Conservation (phyloP, 176 grass and related monocot species). For the Stipa capillata region DNA sequence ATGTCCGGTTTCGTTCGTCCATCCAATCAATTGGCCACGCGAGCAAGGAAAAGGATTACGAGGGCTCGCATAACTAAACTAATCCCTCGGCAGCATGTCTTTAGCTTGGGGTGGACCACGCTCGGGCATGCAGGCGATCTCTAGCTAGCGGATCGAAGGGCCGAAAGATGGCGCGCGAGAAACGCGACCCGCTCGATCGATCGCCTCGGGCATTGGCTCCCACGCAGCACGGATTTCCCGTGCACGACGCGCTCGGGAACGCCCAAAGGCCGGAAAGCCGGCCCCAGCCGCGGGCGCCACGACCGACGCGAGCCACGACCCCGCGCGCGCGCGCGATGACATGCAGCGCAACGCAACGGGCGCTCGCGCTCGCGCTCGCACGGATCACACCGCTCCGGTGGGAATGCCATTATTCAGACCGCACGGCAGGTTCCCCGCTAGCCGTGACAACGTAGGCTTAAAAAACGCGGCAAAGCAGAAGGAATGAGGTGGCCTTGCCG, state of each 20-base stretch:
- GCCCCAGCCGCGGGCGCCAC: constrained; percentile 21
- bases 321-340: neutral
- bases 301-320: constrained; percentile 31
- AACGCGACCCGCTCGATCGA: neutral
- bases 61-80: neutral
- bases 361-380: neutral
- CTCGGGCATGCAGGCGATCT: neutral
- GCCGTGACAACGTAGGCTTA: constrained; percentile 7
- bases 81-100: neutral
- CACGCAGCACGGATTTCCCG: constrained; percentile 84
- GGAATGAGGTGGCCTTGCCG: constrained; percentile 48
- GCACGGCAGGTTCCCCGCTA: neutral
- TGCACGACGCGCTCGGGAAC: constrained; percentile 65
- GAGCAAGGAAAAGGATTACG: constrained; percentile 30
- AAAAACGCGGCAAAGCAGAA: constrained; percentile 43
- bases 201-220: constrained; percentile 61
- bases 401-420: constrained; percentile 40
- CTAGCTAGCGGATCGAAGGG: constrained; percentile 32
- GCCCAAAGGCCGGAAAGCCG: constrained; percentile 54
- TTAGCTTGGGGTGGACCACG: constrained; percentile 28
- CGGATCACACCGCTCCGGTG: neutral
- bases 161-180: constrained; percentile 6
- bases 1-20: neutral
- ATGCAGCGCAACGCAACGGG: neutral
- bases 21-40: constrained; percentile 21